These are phyloP conservation scores for Colletotrichum kahawae DNA, from an alignment of 2,329 filamentous ascomycete species.

Conservation along the genomic window DNA sequence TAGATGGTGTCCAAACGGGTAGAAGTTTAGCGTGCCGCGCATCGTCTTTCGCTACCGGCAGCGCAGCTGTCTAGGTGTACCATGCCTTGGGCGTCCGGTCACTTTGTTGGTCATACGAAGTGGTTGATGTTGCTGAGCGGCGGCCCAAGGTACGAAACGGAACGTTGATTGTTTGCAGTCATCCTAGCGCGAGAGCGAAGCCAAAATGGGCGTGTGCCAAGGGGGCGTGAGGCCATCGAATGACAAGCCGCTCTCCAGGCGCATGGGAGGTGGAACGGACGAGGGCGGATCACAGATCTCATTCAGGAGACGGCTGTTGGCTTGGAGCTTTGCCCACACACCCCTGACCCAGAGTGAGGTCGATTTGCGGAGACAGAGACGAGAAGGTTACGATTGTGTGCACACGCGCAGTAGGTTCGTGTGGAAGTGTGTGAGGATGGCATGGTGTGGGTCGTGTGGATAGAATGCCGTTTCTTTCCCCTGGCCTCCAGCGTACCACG, in stretches of 20 bases:
- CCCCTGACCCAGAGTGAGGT: not conserved
- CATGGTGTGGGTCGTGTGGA: not conserved
- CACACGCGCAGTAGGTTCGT: not conserved
- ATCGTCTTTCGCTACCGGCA: not conserved
- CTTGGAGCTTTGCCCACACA: conserved; percentile 13
- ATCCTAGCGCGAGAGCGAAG: not conserved
- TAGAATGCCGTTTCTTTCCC: not conserved
- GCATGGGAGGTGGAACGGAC: conserved; percentile 16
- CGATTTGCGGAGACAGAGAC: not conserved
- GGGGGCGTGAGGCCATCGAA: conserved; percentile 2
- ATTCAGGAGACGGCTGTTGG: conserved; percentile 13
- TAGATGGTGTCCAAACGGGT: not conserved
- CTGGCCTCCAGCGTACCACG: not conserved
- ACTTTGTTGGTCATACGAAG: not conserved
- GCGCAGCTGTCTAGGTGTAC: not conserved
- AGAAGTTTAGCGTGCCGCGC: not conserved
- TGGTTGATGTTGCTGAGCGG: not conserved
- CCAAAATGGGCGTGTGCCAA: not conserved
- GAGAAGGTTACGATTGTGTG: not conserved
- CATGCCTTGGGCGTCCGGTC: not conserved
- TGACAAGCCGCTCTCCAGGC: conserved; percentile 18
- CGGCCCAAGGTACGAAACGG: conserved; percentile 20
- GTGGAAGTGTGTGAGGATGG: not conserved
- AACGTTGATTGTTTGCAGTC: conserved; percentile 24
- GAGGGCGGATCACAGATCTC: conserved; percentile 21